phyloP scores from a whole-genome alignment of 2,329 filamentous ascomycete genomes.

The Diplodia mutila region DNA sequence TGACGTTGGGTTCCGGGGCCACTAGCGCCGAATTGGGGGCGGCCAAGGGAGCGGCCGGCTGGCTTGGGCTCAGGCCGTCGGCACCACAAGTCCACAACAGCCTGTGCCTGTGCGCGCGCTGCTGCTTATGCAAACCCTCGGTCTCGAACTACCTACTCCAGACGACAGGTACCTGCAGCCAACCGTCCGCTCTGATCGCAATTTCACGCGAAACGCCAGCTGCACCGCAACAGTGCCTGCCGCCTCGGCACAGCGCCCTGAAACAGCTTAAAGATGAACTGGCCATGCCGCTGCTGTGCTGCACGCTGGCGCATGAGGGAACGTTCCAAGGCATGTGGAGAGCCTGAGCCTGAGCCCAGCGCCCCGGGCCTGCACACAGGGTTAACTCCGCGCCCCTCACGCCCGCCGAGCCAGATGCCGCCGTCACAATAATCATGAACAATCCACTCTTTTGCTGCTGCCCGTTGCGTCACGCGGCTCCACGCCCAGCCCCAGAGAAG shows the following conservation, averaged over 20 bases:
- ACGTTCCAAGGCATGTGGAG: not conserved
- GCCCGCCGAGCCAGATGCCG: not conserved
- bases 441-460: not conserved
- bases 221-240: constrained; percentile 2
- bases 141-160: constrained; percentile 13
- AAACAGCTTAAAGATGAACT: constrained; percentile 3
- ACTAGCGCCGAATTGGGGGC: not conserved
- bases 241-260: not conserved
- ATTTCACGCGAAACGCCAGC: constrained; percentile 9
- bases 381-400: constrained; percentile 1
- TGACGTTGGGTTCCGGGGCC: constrained; percentile 4
- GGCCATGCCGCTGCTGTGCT: not conserved
- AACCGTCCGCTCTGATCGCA: constrained; percentile 1
- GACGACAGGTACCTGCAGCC: not conserved
- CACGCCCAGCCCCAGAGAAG: not conserved
- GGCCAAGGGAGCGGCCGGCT: not conserved
- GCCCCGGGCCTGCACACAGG: not conserved
- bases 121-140: constrained; percentile 9
- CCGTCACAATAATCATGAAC: too few relatives aligned
- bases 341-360: too few relatives aligned
- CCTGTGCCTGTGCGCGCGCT: too few relatives aligned
- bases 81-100: too few relatives aligned
- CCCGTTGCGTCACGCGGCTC: not conserved
- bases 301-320: not conserved
- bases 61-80: too few relatives aligned